A percentile compares a stretch with the other conserved stretches of the same genome.
phyloP scores from a whole-genome alignment of 2,329 filamentous ascomycete genomes.

The Colletotrichum noveboracense region DNA sequence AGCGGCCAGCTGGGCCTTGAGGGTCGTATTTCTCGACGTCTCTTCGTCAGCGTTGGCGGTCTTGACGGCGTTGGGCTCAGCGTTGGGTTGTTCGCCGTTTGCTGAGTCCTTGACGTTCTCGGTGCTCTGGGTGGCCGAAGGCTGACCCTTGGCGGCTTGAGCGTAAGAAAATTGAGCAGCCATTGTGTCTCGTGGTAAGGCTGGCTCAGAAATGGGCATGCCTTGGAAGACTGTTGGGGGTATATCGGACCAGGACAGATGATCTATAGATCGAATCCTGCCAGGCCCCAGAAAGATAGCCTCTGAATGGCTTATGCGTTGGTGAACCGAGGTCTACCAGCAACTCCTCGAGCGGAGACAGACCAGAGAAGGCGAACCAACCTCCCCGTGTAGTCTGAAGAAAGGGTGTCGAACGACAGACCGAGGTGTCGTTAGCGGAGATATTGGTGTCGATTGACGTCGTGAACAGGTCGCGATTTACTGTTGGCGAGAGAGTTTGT shows the following conservation, averaged over 20 bases:
- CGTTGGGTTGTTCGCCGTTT: constrained; percentile 13
- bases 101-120: constrained; percentile 26
- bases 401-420: neutral
- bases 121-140: constrained; percentile 32
- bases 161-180: constrained; percentile 84
- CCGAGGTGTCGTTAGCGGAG: neutral
- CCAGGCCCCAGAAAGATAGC: constrained; percentile 18
- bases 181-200: constrained; percentile 42
- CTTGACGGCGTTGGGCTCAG: constrained; percentile 10
- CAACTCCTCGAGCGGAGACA: constrained; percentile 20
- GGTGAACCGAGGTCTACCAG: constrained; percentile 13
- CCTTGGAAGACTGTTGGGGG: constrained; percentile 4
- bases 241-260: constrained; percentile 11
- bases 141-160: constrained; percentile 87
- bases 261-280: constrained; percentile 13
- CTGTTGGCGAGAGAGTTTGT: neutral
- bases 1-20: constrained; percentile 13
- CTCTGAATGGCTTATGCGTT: neutral
- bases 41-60: constrained; percentile 3
- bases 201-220: constrained; percentile 19
- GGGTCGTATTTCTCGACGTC: constrained; percentile 8
- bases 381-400: constrained; percentile 34
- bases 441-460: neutral
- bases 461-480: neutral
- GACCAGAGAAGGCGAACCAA: constrained; percentile 40